A percentile compares a stretch with the other conserved stretches of the same genome.
Conservation (phyloP, 192 early-diverging fungal genomes). For the Nowakowskiella sp. region DNA sequence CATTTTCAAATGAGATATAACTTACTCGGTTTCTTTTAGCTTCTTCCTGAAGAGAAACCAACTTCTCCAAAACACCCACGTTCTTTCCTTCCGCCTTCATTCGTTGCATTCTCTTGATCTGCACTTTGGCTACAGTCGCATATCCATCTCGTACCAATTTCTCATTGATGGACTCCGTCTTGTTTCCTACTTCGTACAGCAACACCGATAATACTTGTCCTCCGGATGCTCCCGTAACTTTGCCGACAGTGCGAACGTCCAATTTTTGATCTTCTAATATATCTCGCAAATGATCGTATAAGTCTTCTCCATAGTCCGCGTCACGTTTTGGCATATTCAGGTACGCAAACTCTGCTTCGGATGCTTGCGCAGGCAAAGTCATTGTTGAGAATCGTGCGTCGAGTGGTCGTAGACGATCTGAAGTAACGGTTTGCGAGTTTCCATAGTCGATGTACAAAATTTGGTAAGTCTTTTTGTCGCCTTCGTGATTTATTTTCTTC, state of each 20-base stretch:
- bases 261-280: conserved; percentile 41
- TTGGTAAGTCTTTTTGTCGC: conserved; percentile 51
- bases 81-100: conserved; percentile 26
- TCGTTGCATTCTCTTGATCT: conserved; percentile 29
- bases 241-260: conserved; percentile 27
- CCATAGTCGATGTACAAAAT: conserved; percentile 93
- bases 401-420: conserved; percentile 65
- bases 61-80: conserved; percentile 42
- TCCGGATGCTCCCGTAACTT: conserved; percentile 7
- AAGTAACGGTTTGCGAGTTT: conserved; percentile 74
- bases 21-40: conserved; percentile 63
- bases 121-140: conserved; percentile 21
- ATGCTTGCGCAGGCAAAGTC: conserved; percentile 61
- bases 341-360: conserved; percentile 79
- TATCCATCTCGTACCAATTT: conserved; percentile 31
- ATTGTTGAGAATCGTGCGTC: conserved; percentile 54
- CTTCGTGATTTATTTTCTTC: conserved; percentile 47
- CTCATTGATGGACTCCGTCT: conserved; percentile 30
- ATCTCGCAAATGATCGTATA: conserved; percentile 62
- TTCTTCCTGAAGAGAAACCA: conserved; percentile 55
- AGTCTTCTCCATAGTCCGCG: conserved; percentile 70
- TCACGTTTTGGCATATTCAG: conserved; percentile 53
- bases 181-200: conserved; percentile 18
- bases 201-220: conserved; percentile 27
- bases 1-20: not conserved